A percentile compares a stretch with the other conserved stretches of the same genome.
These are phyloP conservation scores for Oryza nivara DNA, from an alignment of 176 grass and related monocot species.

Conservation along the genomic window DNA sequence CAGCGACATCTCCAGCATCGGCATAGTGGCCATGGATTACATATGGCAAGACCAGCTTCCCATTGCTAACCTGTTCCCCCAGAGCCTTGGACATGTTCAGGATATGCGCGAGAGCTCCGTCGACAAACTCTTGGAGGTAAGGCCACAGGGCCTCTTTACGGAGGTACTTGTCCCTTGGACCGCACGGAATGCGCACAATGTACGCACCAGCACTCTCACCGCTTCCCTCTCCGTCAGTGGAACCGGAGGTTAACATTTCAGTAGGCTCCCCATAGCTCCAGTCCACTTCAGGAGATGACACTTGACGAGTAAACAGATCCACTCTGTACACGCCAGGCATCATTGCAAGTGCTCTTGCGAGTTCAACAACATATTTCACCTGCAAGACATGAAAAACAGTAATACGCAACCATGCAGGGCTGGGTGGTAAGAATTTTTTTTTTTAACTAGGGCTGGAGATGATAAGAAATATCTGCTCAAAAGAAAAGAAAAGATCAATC, in stretches of 20 bases:
- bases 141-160: constrained; percentile 89
- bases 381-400: constrained; percentile 7
- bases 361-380: constrained; percentile 97
- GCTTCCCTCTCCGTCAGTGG: constrained; percentile 58
- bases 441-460: neutral
- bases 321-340: constrained; percentile 97
- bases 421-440: neutral
- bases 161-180: constrained; percentile 72
- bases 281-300: constrained; percentile 89
- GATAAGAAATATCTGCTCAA: neutral
- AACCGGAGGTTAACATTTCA: constrained; percentile 77
- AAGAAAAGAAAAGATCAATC: constrained; percentile 13
- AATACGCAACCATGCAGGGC: neutral
- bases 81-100: constrained; percentile 94
- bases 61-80: constrained; percentile 77
- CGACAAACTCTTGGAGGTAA: constrained; percentile 89
- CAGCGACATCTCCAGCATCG: constrained; percentile 92
- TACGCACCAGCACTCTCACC: constrained; percentile 89
- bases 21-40: constrained; percentile 97
- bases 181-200: constrained; percentile 87
- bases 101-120: constrained; percentile 82
- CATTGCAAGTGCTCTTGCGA: constrained; percentile 83
- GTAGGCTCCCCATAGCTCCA: constrained; percentile 98
- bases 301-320: constrained; percentile 93
- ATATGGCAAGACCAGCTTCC: constrained; percentile 81